Evolutionary conservation across 73 alveolate genomes (phyloP).

Genomic region (Paramecium pentaurelia): DNA sequence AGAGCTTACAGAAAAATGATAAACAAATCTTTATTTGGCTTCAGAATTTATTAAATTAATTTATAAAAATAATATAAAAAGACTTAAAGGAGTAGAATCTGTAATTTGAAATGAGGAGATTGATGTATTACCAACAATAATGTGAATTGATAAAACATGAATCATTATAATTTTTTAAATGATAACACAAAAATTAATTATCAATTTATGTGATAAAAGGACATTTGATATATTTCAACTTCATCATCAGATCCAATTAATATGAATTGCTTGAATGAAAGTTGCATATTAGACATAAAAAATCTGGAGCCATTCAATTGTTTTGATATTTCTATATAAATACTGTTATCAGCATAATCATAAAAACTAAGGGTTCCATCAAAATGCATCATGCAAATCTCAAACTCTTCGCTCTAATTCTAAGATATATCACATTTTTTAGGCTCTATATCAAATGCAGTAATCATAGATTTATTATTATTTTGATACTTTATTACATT

Average conservation of each 20-base stretch:
- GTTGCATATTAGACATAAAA: neutral
- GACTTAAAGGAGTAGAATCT: neutral
- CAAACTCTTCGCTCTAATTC: neutral
- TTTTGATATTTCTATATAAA: neutral
- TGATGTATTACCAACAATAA: neutral
- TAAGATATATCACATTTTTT: neutral
- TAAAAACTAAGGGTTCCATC: neutral
- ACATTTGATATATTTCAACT: neutral
- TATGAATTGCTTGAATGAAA: neutral
- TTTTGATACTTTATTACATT: neutral
- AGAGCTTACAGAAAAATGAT: slow-evolving; percentile 78
- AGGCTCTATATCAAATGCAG: neutral
- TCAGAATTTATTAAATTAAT: neutral
- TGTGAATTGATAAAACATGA: neutral
- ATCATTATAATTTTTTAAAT: too few species aligned
- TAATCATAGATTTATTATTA: neutral
- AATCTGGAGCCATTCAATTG: neutral
- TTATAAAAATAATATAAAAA: neutral
- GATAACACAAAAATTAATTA: neutral
- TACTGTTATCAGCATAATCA: neutral
- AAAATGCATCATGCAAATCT: neutral
- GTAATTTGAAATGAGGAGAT: neutral
- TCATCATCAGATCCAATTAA: slow-evolving; percentile 15
- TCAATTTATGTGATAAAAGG: neutral
- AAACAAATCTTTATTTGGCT: neutral